Evolutionary conservation across 805 yeast genomes (phyloP).

Genomic region (Wickerhamiella dianesei): DNA sequence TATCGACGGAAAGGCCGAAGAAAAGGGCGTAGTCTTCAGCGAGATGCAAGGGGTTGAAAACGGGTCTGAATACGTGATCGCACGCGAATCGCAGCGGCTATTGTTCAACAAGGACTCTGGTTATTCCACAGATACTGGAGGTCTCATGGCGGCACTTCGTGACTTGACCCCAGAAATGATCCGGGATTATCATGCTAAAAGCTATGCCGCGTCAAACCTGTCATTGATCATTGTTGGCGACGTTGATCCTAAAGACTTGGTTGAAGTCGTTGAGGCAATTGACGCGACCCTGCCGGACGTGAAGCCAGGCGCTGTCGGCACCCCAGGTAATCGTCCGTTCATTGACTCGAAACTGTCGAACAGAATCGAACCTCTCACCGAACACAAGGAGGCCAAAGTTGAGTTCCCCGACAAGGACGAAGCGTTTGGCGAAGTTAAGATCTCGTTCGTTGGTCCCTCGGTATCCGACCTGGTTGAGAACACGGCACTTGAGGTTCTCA

Average conservation of each 20-base stretch:
- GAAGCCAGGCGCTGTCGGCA: slow-evolving; percentile 14
- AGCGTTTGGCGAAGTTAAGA: slow-evolving; percentile 55
- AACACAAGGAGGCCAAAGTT: slow-evolving; percentile 36
- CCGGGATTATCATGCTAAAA: slow-evolving; percentile 52
- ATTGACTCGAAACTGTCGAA: slow-evolving; percentile 37
- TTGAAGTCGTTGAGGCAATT: slow-evolving; percentile 45
- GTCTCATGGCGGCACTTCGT: slow-evolving; percentile 64
- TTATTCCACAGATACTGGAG: slow-evolving; percentile 90
- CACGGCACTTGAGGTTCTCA: slow-evolving; percentile 58
- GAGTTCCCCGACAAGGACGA: slow-evolving; percentile 87
- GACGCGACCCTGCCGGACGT: slow-evolving; percentile 30
- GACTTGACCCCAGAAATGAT: slow-evolving; percentile 60
- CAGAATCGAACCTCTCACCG: slow-evolving; percentile 31
- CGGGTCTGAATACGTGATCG: slow-evolving; percentile 52
- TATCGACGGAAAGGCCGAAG: slow-evolving; percentile 78
- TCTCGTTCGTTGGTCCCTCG: slow-evolving; percentile 76
- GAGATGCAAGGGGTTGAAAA: slow-evolving; percentile 93
- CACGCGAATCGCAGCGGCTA: slow-evolving; percentile 19
- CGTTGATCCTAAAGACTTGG: slow-evolving; percentile 59
- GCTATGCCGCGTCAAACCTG: slow-evolving; percentile 73
- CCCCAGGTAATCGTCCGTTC: slow-evolving; percentile 47
- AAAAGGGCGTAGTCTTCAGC: slow-evolving; percentile 91
- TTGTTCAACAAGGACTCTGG: slow-evolving; percentile 47
- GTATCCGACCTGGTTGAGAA: slow-evolving; percentile 37
- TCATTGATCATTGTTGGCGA: slow-evolving; percentile 77